A percentile compares a stretch with the other conserved stretches of the same genome.
Conservation (phyloP, 805 yeast species). For the Zygosaccharomyces gambellarensis region DNA sequence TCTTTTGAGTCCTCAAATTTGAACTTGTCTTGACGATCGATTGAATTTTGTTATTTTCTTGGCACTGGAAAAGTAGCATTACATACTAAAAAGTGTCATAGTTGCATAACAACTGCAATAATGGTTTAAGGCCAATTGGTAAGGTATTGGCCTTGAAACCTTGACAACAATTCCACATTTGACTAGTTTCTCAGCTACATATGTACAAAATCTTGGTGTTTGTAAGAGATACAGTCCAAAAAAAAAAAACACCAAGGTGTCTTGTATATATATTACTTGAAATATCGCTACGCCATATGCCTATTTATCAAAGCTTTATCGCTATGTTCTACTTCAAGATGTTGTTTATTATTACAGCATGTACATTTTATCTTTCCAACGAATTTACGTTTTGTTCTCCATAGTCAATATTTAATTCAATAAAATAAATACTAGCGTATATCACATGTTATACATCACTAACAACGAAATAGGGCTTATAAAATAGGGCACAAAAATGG, state of each 20-base stretch:
- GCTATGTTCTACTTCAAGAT: no score
- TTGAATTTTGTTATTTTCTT: neutral
- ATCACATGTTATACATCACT: neutral
- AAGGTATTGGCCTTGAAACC: no score
- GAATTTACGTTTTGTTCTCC: neutral
- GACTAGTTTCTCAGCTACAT: no score
- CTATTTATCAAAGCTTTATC: no score
- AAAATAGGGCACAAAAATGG: neutral
- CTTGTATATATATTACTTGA: no score
- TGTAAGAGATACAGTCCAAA: no score
- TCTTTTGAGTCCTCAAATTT: neutral
- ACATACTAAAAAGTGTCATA: neutral
- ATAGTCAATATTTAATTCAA: neutral
- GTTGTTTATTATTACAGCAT: neutral
- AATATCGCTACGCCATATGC: no score
- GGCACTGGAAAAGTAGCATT: neutral
- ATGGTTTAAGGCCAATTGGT: no score
- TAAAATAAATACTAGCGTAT: neutral
- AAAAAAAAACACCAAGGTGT: no score
- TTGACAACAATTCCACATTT: no score
- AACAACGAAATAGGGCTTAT: neutral
- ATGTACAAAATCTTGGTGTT: no score
- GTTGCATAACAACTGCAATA: no score
- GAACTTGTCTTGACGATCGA: neutral
- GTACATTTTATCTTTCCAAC: neutral